Evolutionary conservation across 345 rosid genomes (phyloP), one percentile per base, ranked within the genome.

Genomic region (Sisymbrium altissimum): DNA sequence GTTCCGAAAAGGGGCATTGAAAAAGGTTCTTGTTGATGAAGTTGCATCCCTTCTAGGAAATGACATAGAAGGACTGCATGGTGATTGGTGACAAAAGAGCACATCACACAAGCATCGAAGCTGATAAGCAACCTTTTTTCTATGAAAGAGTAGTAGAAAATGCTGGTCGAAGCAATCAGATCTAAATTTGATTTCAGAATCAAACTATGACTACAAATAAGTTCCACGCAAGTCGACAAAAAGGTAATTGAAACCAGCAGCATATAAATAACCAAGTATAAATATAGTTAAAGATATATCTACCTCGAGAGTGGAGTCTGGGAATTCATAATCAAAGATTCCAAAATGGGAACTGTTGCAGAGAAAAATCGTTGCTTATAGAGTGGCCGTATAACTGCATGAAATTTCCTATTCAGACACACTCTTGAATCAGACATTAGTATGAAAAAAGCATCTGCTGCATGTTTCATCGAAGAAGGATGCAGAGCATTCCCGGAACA

Each of bases 321-420:
- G 36, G 86, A 78, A 53, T 85, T 81, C 65, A 78, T 49, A 52
- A 95, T 82, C 78, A 87, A 52, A 14, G 96, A 66, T 73, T 79
- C 89, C 78, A 95, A 74, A 72, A 92, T 70, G 4, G 99, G 97
- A 84, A 82, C 80, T 66, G 84, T 74, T 70, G 76, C 80, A 35
- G 88, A 90, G 83, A 86, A 95, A 70, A 84, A 90, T 2, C 96
- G 85, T 72, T 95, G 99, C 86, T 88, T 95, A 76, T 92, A 88
- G 44, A 95, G 96, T n/a, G 97, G 97, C 29, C 90, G 83, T 79
- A 87, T 67, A 40, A 81, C 83, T 57, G 99, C 90, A 81, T 92
- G 92, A 71, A 85, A 83, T 60, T 85, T 84, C 67, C 83, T 82
- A 78, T 80, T 86, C 65, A 95, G 83, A 73, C 92, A 89, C 79